Evolutionary conservation across 176 grass and related monocot species (phyloP), one percentile per base, ranked within the genome.

Genomic region (Hordeum marinum): DNA sequence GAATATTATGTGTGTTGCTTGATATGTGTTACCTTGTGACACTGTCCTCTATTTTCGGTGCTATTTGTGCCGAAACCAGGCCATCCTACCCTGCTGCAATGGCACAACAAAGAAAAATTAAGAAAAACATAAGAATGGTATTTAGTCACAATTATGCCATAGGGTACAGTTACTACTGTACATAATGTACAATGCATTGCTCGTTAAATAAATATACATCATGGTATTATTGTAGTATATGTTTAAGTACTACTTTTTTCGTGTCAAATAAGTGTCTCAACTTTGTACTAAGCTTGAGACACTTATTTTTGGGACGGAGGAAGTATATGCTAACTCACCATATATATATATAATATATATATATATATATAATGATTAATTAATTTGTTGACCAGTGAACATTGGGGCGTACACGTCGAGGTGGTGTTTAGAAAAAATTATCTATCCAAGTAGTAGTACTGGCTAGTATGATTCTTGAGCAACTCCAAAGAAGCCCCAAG

Each of bases 21-120:
- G 34, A 35, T 35, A 35, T 71, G 36, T 24, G 9, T 41, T 91
- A 89, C 89, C 87, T 90, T 89, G 27, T 66, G 68, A 14, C 72
- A 35, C 6, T 78, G 63, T 54, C 15, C 21, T 46, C 64, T 13
- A 20, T 63, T 78, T 52, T 27, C 54, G 71, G 61, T 60, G 59
- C 42, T 84, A 70, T 76, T 87, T 75, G 83, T 68, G 63, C 76
- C 57, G 48, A 82, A 21, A 89, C 27, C 86, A 81, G 60, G 71
- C 80, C 83, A 89, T 39, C 75, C 82, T 84, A 25, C 85, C 72
- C 72, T 88, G 89, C 88, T 83, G 88, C n/a, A 77, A 83, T 34
- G 15, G 8, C 80, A 61, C 35, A 61, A 54, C 67, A 63, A 29
- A 26, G 6, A 62, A 2, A 70, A n/a, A 23, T 4, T 5, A 29